Conservation (phyloP, 176 grass and related monocot species). For the Juncus inflexus region DNA sequence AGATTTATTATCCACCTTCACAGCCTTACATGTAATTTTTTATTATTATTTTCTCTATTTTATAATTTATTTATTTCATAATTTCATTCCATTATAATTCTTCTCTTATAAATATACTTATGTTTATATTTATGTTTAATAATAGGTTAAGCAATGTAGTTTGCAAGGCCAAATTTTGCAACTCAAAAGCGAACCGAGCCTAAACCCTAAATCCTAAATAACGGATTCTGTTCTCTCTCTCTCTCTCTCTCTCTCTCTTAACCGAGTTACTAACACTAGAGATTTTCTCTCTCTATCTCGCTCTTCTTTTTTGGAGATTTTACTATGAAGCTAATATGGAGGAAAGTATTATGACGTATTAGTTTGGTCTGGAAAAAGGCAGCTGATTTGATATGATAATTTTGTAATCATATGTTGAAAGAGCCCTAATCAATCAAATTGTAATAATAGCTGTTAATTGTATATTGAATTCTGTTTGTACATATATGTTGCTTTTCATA, state of each 20-base stretch:
- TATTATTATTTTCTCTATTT: conserved; percentile 9
- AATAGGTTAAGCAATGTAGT: conserved; percentile 87
- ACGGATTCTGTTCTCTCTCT: neutral
- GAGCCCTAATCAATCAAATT: conserved; percentile 5
- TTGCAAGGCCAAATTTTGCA: conserved; percentile 83
- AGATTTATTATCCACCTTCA: conserved; percentile 65
- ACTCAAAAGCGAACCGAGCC: conserved; percentile 43
- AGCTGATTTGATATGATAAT: conserved; percentile 14
- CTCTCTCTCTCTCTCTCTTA: neutral
- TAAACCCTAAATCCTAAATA: conserved; percentile 6
- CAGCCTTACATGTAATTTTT: conserved; percentile 68
- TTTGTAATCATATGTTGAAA: conserved; percentile 1
- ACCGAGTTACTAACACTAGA: conserved; percentile 14
- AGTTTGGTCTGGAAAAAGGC: conserved; percentile 20
- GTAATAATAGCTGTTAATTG: conserved; percentile 11
- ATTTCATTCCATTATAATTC: neutral
- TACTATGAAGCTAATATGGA: conserved; percentile 15
- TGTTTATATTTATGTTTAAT: conserved; percentile 22
- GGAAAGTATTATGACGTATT: conserved; percentile 1
- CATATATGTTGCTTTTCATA: neutral
- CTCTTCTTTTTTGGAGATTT: conserved; percentile 13
- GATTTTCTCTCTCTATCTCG: neutral
- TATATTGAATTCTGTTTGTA: conserved; percentile 9
- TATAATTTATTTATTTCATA: neutral
- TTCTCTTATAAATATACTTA: neutral